Percentiles rank a stretch among this genome's conserved stretches.
Evolutionary conservation across 768 basidiomycete genomes (phyloP).

Genomic region (Leccinum disarticulatum): DNA sequence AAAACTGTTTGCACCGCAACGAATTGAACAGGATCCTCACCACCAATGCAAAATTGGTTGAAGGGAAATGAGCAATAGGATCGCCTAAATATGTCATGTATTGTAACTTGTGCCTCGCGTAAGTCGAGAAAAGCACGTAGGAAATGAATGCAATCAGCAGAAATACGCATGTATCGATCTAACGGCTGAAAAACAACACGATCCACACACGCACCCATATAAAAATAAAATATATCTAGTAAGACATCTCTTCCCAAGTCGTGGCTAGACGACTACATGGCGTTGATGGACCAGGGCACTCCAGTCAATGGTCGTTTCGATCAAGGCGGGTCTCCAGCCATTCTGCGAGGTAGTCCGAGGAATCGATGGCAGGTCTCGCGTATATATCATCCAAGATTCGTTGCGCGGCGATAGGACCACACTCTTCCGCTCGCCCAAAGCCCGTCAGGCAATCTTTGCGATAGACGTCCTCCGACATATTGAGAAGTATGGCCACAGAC

Average conservation of each 20-base stretch:
- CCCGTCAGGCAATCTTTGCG: slow-evolving; percentile 68
- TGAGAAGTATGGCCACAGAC: slow-evolving; percentile 52
- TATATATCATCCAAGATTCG: slow-evolving; percentile 54
- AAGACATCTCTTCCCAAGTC: background rate
- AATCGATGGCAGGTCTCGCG: slow-evolving; percentile 30
- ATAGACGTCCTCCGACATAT: slow-evolving; percentile 62
- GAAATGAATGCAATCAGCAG: background rate
- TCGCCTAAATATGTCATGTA: background rate
- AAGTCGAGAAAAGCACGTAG: background rate
- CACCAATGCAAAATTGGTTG: slow-evolving; percentile 35
- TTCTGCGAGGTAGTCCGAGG: slow-evolving; percentile 33
- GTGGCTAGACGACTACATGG: background rate
- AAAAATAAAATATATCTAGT: background rate
- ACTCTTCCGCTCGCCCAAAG: slow-evolving; percentile 78
- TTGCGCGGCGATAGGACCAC: slow-evolving; percentile 55
- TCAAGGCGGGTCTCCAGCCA: slow-evolving; percentile 44
- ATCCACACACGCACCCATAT: background rate
- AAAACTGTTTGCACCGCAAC: slow-evolving; percentile 66
- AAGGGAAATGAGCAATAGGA: background rate
- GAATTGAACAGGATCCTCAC: slow-evolving; percentile 59
- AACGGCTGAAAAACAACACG: background rate
- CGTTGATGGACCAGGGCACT: background rate
- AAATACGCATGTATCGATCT: background rate
- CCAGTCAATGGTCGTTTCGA: slow-evolving; percentile 19
- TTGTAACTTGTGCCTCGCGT: background rate